phyloP scores from a whole-genome alignment of 2,329 filamentous ascomycete genomes.

The Fusarium avenaceum region DNA sequence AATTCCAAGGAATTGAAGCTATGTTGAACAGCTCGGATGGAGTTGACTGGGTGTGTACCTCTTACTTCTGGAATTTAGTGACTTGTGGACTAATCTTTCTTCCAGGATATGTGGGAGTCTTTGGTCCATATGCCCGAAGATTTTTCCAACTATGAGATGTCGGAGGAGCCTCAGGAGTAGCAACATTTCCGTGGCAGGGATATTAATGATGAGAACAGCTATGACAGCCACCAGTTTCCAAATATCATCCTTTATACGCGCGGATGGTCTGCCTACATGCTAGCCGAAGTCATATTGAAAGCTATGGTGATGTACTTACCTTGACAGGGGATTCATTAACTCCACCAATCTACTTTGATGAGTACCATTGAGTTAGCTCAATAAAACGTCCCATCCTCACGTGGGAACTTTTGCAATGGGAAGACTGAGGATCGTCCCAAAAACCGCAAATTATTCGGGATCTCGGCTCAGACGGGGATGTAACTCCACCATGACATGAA shows the following conservation, averaged over 20 bases:
- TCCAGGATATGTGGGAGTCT: constrained; percentile 33
- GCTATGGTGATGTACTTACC: too few relatives aligned
- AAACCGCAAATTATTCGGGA: background rate
- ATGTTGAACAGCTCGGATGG: constrained; percentile 34
- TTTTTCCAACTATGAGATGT: constrained; percentile 17
- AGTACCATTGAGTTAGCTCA: too few relatives aligned
- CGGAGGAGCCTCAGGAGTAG: background rate
- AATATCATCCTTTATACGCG: too few relatives aligned
- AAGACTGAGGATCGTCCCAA: background rate
- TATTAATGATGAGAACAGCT: too few relatives aligned
- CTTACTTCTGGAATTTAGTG: accelerated
- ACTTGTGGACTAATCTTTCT: background rate
- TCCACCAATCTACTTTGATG: too few relatives aligned
- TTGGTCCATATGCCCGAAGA: constrained; percentile 34
- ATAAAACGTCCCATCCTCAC: too few relatives aligned
- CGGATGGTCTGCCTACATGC: too few relatives aligned
- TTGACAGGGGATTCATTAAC: too few relatives aligned
- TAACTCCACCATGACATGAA: background rate
- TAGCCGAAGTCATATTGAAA: too few relatives aligned
- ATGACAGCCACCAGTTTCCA: too few relatives aligned
- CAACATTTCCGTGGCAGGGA: background rate
- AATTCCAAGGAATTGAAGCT: constrained; percentile 28
- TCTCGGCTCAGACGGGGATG: too few relatives aligned
- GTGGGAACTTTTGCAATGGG: too few relatives aligned
- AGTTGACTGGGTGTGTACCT: constrained; percentile 35